Base-by-base conservation (phyloP, 306 rosid genomes). In the Canavalia gladiata region DNA sequence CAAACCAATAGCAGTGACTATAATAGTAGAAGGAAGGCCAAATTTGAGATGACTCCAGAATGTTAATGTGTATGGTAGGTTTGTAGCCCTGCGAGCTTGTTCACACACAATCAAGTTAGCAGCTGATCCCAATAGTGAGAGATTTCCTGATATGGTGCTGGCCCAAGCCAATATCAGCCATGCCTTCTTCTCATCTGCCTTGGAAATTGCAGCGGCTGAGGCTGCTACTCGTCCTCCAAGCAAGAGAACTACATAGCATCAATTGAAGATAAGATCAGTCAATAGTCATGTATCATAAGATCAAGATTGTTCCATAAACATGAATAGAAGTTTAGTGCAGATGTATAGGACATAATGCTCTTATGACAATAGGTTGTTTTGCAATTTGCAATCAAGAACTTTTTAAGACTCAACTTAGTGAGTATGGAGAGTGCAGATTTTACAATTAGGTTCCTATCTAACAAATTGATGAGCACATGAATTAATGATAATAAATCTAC, bases 151-250 rank as follows among this genome's bases (percentile, higher is more conserved):
- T 2, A 95, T 83, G 0, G 97, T 95, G 87, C 97, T 95, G n/a
- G 89, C 93, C 97, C 97, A 95, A 37, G 99, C 96, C 85, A 93
- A 83, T 4, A 95, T 82, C n/a, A 95, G 90, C 99, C 98, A 93
- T 43, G 97, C 94, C 82, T 86, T 94, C 83, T 89, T 89, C 89
- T 93, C 96, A 0, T 91, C 86, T 2, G 47, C 84, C 37, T 67
- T 49, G 1, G 99, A 93, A 43, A 95, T 90, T 76, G 77, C 57
- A 7, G 95, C 94, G 1, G 94, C 97, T 4, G 98, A 89, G 28
- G 94, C 91, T 30, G 97, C 96, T 31, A 95, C 90, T 45, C 92
- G 63, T n/a, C 72, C 98, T 84, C 98, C 98, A 51, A 91, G 98
- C 90, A 93, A 83, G 37, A 95, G 87, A 85, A 95, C 98, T 95